These are phyloP conservation scores for Terfezia claveryi DNA, from an alignment of 495 filamentous ascomycete genomes.

Conservation along the genomic window DNA sequence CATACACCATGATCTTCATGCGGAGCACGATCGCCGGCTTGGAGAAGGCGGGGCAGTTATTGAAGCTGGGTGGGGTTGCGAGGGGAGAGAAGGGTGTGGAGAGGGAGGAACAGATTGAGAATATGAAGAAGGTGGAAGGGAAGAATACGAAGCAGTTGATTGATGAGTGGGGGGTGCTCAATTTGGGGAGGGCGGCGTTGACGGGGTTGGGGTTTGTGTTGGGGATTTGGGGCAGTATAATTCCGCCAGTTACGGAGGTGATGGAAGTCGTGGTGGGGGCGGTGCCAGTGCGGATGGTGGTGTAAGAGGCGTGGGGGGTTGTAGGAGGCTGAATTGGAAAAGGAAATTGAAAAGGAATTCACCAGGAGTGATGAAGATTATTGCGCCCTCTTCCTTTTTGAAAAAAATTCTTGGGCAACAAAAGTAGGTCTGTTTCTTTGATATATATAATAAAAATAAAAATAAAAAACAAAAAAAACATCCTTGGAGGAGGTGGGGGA, in stretches of 20 bases:
- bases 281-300: neutral
- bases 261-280: neutral
- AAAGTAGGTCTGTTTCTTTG: no score
- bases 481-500: no score
- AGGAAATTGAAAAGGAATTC: neutral
- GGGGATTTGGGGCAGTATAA: neutral
- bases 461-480: no score
- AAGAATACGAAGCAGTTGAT: neutral
- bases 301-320: neutral
- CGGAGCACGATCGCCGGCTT: neutral
- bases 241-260: no score
- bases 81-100: neutral
- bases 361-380: no score
- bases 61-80: neutral
- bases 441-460: no score
- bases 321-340: neutral
- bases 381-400: no score
- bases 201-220: neutral
- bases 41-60: neutral
- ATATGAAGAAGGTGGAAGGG: neutral
- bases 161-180: neutral
- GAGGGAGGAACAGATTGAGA: neutral
- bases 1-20: slow-evolving; percentile 5
- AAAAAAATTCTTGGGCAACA: no score
- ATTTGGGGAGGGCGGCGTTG: neutral